phyloP scores from a whole-genome alignment of 305 asterid species.

The Fraxinus dipetala region DNA sequence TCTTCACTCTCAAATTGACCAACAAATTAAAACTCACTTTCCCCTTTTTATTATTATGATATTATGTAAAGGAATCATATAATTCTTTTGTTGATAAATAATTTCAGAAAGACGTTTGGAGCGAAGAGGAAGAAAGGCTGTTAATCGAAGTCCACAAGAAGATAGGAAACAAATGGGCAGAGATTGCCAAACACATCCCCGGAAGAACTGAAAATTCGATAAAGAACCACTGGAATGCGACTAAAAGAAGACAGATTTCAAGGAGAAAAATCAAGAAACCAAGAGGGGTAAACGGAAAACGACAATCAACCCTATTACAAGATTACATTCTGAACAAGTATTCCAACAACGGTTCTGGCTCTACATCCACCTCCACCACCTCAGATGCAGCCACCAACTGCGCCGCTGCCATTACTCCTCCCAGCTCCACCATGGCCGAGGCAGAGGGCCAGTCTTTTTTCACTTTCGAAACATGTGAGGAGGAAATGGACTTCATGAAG shows the following conservation, averaged over 20 bases:
- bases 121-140: conserved; percentile 59
- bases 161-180: conserved; percentile 70
- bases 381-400: not conserved
- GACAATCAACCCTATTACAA: conserved; percentile 42
- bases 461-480: conserved; percentile 34
- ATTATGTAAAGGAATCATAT: not conserved
- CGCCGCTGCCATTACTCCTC: not conserved
- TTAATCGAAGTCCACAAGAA: conserved; percentile 49
- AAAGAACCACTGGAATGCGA: conserved; percentile 82
- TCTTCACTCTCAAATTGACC: not conserved
- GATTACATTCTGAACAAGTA: conserved; percentile 44
- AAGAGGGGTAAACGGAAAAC: conserved; percentile 22
- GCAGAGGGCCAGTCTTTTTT: conserved; percentile 30
- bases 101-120: conserved; percentile 63
- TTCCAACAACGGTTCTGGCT: not conserved
- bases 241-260: conserved; percentile 51
- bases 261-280: conserved; percentile 38
- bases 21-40: not conserved
- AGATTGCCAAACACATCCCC: conserved; percentile 56
- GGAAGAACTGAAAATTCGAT: conserved; percentile 77
- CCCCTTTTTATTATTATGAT: not conserved
- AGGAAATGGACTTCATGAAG: conserved; percentile 55
- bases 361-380: not conserved
- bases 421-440: not conserved
- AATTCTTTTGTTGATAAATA: not conserved